A percentile compares a stretch with the other conserved stretches of the same genome.
Conservation (phyloP, 352 stramenopile genomes). For the Thalassiosira sp. region DNA sequence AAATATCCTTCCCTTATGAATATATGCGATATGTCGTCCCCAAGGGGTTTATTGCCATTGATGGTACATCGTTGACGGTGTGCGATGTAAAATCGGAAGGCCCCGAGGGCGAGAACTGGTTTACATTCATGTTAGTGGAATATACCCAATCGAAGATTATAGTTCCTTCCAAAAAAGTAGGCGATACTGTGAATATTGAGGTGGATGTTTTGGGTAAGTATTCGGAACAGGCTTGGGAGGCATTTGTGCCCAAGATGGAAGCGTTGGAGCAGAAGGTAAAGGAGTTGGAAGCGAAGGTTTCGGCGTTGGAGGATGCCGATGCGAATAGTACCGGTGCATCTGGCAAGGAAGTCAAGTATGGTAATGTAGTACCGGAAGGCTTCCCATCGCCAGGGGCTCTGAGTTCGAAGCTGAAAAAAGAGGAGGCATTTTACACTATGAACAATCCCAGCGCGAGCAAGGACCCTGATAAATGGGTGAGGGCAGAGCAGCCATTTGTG, state of each 20-base stretch:
- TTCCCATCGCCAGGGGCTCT: not conserved
- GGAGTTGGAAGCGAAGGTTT: conserved; percentile 59
- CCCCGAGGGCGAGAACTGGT: conserved; percentile 84
- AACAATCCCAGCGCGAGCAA: no score
- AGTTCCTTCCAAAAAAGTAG: conserved; percentile 88
- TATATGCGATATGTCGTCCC: conserved; percentile 91
- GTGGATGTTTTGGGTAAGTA: conserved; percentile 84
- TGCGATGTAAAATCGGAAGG: conserved; percentile 84
- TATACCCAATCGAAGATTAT: conserved; percentile 97
- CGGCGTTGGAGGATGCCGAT: conserved; percentile 13
- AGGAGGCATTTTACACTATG: conserved; percentile 14
- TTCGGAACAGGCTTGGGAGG: conserved; percentile 68
- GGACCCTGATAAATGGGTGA: no score
- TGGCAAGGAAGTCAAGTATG: conserved; percentile 5
- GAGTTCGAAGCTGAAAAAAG: conserved; percentile 22
- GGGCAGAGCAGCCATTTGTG: no score
- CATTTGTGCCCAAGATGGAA: conserved; percentile 75
- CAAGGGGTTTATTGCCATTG: conserved; percentile 95
- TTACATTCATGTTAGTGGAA: conserved; percentile 98
- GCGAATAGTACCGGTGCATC: not conserved
- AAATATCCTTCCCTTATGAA: conserved; percentile 85
- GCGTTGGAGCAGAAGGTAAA: conserved; percentile 73
- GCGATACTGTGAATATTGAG: conserved; percentile 79
- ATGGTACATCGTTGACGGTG: conserved; percentile 97
- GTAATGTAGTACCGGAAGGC: conserved; percentile 16